Conservation (phyloP, 2,329 filamentous ascomycete genomes). For the Colletotrichum agaves region DNA sequence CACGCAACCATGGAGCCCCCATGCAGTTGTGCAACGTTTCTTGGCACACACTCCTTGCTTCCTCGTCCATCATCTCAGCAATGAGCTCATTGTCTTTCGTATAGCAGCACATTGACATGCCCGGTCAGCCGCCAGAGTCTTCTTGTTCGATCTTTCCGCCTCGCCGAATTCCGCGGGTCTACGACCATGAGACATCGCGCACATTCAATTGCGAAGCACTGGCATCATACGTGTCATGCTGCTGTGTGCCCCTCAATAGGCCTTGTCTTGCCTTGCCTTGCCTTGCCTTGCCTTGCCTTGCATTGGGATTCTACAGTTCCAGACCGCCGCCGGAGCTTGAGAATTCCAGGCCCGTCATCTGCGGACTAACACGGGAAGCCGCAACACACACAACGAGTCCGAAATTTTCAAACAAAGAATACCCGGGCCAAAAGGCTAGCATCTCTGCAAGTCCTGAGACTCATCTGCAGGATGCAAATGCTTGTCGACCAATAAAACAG, state of each 20-base stretch:
- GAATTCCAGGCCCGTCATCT: not conserved
- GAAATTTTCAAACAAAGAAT: conserved; percentile 11
- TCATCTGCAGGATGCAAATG: not conserved
- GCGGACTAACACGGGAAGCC: conserved; percentile 1
- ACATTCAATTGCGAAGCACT: too few species aligned
- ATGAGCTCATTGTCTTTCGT: conserved; percentile 31
- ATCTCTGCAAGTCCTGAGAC: not conserved
- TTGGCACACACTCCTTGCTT: conserved; percentile 23
- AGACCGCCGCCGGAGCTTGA: not conserved
- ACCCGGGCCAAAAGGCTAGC: not conserved
- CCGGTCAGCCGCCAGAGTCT: not conserved
- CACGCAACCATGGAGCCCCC: conserved; percentile 31
- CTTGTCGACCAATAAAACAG: not conserved
- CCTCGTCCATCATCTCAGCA: conserved; percentile 26
- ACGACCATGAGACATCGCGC: not conserved
- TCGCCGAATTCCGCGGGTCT: conserved; percentile 16
- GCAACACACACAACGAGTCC: not conserved
- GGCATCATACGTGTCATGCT: too few species aligned
- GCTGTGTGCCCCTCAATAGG: too few species aligned
- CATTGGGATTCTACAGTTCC: not conserved
- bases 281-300: not conserved
- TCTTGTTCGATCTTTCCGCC: not conserved
- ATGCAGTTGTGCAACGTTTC: conserved; percentile 35
- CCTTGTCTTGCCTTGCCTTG: not conserved
- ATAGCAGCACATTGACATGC: conserved; percentile 1